phyloP scores from a whole-genome alignment of 352 stramenopile species.

The Plasmopara viticola region DNA sequence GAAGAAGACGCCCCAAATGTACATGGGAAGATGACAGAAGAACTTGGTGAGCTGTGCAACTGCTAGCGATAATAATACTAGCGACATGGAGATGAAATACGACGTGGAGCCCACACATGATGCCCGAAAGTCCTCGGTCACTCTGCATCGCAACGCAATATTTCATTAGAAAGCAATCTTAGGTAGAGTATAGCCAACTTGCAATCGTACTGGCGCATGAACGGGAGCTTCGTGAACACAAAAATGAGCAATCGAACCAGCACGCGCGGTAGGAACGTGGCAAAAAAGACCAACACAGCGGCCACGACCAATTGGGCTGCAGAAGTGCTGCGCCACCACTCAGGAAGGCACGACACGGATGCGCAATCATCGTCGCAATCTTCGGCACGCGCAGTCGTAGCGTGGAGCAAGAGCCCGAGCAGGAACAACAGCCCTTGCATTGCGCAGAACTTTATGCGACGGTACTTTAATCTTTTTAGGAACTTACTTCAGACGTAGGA shows the following conservation, averaged over 20 bases:
- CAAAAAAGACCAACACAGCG: slow-evolving; percentile 79
- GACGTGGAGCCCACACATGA: slow-evolving; percentile 74
- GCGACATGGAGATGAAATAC: slow-evolving; percentile 76
- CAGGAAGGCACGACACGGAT: slow-evolving; percentile 40
- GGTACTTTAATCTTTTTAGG: no score
- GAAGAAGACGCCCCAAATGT: slow-evolving; percentile 88
- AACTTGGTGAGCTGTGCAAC: slow-evolving; percentile 55
- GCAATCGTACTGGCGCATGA: slow-evolving; percentile 60
- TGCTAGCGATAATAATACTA: slow-evolving; percentile 56
- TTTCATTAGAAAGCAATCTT: no score
- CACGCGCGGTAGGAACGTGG: slow-evolving; percentile 80
- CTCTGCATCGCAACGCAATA: slow-evolving; percentile 26
- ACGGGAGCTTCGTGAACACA: slow-evolving; percentile 79
- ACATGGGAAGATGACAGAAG: slow-evolving; percentile 68
- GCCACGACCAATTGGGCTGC: slow-evolving; percentile 45
- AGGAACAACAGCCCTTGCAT: slow-evolving; percentile 10
- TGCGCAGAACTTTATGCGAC: neutral
- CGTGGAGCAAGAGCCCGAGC: slow-evolving; percentile 11
- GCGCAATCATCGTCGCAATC: slow-evolving; percentile 33
- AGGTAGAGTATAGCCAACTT: no score
- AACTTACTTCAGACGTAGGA: no score
- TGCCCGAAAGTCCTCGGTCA: slow-evolving; percentile 74
- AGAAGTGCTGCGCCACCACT: slow-evolving; percentile 47
- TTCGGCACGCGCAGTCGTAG: slow-evolving; percentile 6
- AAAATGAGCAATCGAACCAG: slow-evolving; percentile 82